Conservation (phyloP, 116 monocot species). For the Posidonia oceanica region DNA sequence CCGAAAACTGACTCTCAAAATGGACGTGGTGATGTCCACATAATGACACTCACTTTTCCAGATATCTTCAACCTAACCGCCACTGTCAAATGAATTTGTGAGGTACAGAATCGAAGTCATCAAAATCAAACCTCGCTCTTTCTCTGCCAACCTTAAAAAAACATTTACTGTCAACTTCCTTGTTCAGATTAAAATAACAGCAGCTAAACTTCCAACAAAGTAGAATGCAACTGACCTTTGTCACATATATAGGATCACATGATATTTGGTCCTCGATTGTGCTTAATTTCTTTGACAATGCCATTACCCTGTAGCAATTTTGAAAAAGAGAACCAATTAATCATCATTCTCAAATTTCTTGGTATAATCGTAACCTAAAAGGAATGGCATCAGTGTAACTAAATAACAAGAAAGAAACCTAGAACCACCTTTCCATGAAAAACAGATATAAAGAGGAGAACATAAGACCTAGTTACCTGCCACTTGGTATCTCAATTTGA, state of each 20-base stretch:
- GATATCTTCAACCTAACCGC: background rate
- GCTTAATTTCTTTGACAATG: conserved; percentile 63
- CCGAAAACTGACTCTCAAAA: background rate
- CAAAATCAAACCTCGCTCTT: conserved; percentile 60
- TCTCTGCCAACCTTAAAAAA: conserved; percentile 64
- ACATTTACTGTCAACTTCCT: background rate
- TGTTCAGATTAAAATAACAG: background rate
- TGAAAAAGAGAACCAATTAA: background rate
- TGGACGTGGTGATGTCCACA: background rate
- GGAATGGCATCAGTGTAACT: too few species aligned
- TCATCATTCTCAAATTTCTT: background rate
- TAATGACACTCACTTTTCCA: background rate
- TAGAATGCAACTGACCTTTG: conserved; percentile 37
- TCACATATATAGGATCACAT: conserved; percentile 74
- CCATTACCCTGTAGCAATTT: conserved; percentile 46
- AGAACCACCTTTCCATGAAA: too few species aligned
- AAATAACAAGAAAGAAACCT: too few species aligned
- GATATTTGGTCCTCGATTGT: conserved; percentile 74
- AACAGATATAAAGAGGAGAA: too few species aligned
- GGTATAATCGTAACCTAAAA: too few species aligned
- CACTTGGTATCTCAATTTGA: too few species aligned
- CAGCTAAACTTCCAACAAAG: too few species aligned
- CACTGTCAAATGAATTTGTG: conserved; percentile 52
- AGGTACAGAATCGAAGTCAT: conserved; percentile 80
- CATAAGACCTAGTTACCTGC: too few species aligned